Percentiles rank a stretch among this genome's conserved stretches.
Evolutionary conservation across 1,284 basidiomycete species (phyloP).

Genomic region (Cryptococcus neoformans): DNA sequence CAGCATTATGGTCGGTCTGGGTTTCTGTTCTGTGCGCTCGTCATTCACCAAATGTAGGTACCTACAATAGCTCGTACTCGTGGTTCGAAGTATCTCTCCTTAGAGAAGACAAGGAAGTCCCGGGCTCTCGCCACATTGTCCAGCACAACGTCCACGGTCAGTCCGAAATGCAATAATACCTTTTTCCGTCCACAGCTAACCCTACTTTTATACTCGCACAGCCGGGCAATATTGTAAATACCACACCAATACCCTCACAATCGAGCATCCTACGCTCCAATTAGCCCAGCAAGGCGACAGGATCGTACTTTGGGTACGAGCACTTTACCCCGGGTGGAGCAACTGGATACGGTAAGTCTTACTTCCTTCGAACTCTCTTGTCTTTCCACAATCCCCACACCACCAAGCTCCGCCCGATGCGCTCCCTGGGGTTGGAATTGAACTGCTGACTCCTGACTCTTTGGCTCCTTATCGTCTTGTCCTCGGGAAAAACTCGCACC

Average conservation of each 20-base stretch:
- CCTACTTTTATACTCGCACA: neutral
- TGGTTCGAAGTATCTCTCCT: constrained; percentile 42
- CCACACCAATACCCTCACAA: constrained; percentile 23
- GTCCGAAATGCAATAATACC: constrained; percentile 5
- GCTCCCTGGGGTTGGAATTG: too few species aligned
- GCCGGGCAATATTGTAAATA: constrained; percentile 42
- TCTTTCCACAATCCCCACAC: too few species aligned
- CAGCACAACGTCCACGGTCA: constrained; percentile 42
- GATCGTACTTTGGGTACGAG: constrained; percentile 39
- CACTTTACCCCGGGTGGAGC: constrained; percentile 36
- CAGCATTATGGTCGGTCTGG: constrained; percentile 30
- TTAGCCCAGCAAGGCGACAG: constrained; percentile 31
- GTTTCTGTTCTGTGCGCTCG: neutral
- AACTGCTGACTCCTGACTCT: too few species aligned
- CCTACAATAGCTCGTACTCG: constrained; percentile 34
- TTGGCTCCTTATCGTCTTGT: neutral
- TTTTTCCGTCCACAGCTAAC: neutral
- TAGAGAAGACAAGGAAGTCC: constrained; percentile 32
- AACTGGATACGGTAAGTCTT: constrained; percentile 28
- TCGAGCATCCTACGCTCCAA: constrained; percentile 22
- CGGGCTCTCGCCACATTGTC: constrained; percentile 20
- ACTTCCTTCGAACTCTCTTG: too few species aligned
- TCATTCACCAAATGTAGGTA: constrained; percentile 19
- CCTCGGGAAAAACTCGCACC: neutral
- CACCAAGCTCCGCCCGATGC: too few species aligned